A percentile compares a stretch with the other conserved stretches of the same genome.
Conservation (phyloP, 2,329 filamentous ascomycete species). For the Tympanopsis confertula region DNA sequence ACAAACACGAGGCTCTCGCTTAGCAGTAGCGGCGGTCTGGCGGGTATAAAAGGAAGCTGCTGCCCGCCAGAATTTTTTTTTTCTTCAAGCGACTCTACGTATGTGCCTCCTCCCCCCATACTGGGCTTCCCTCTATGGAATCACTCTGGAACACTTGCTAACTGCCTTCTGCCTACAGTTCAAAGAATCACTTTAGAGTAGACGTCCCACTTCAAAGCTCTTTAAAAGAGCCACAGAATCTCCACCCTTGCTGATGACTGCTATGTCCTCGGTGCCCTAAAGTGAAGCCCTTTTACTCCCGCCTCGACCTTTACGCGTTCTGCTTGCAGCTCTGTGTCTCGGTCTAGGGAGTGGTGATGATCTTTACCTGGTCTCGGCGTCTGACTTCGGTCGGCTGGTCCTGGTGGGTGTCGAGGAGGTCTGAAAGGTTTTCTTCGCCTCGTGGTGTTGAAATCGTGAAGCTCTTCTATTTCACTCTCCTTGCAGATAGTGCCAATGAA, state of each 20-base stretch:
- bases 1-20: neutral
- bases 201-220: slow-evolving; percentile 1
- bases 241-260: slow-evolving; percentile 2
- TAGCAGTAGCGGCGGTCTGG: neutral
- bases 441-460: neutral
- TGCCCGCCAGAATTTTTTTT: neutral
- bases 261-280: slow-evolving; percentile 2
- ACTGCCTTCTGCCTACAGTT: neutral
- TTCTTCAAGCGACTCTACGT: neutral
- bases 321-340: neutral
- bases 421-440: neutral
- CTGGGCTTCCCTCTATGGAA: neutral
- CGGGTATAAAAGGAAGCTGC: neutral
- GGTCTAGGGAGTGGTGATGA: slow-evolving; percentile 2
- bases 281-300: slow-evolving; percentile 1
- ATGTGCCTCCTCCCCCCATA: neutral
- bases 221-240: slow-evolving; percentile 1
- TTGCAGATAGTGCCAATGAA: too few species aligned
- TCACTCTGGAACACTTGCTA: neutral
- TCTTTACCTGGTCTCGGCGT: neutral
- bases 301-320: neutral
- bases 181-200: slow-evolving; percentile 2
- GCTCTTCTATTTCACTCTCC: too few species aligned
- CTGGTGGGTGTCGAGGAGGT: slow-evolving; percentile 1
- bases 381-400: slow-evolving; percentile 1